Base-by-base conservation (phyloP, 108 stramenopile species). In the Thalassiosira profunda region DNA sequence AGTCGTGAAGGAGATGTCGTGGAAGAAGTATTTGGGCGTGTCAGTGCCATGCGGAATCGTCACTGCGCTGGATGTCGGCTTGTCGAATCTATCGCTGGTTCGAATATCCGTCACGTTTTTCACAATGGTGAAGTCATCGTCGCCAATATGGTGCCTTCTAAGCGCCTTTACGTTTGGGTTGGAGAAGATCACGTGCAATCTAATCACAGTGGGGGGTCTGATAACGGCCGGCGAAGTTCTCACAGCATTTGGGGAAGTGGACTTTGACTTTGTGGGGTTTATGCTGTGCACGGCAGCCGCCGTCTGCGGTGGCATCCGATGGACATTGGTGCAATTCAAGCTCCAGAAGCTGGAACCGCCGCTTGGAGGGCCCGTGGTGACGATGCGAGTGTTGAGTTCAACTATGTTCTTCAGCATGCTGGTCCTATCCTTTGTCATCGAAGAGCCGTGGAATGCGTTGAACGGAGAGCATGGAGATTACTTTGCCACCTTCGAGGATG, bases 71-170 rank as follows among this genome's bases (percentile, higher is more conserved):
- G 95, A 96, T 67, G 80, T 96, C 33, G 92, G 92, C 17, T 63
- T 96, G 18, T 83, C 81, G 42, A 96, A 96, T 77, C 72, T 96
- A 17, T 77, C 89, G 12, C 68, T 93, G 36, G 89, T 87, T 5
- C 35, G 84, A 35, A 91, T 96, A 46, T 80, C 89, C 3, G 72
- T 96, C 18, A 90, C 95, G 29, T 92, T 92, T 63, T 96, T 93
- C 46, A 94, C 92, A 4, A 93, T 96, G 90, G 80, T 93, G 54
- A 96, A 96, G 64, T 79, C 91, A 30, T 89, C 89, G 6, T 83
- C 89, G 40, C 92, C 95, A 5, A 67, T 96, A 18, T 96, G 92
- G 86, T 91, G 92, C 18, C 51, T 94, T 24, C 37, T 62, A 1
- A 93, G 89, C 83, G 95, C 92, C 5, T 87, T 86, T 56, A 20